Conservation (phyloP, 2,329 filamentous ascomycete species). For the Cucurbitaria berberidis region DNA sequence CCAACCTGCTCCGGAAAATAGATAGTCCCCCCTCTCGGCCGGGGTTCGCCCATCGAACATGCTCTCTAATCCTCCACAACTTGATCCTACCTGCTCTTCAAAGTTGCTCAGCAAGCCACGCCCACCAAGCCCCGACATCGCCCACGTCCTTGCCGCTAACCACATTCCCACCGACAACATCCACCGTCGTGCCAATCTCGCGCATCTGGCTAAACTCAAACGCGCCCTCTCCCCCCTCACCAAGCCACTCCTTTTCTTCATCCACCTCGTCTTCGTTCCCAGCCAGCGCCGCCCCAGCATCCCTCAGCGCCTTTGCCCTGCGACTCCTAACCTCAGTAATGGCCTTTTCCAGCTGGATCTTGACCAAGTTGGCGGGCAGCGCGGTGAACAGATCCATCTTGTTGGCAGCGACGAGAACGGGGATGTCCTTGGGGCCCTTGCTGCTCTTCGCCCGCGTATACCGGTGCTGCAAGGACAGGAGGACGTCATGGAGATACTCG, state of each 20-base stretch:
- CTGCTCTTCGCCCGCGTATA: slow-evolving; percentile 63
- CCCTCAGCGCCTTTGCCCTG: slow-evolving; percentile 77
- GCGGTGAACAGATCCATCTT: slow-evolving; percentile 97
- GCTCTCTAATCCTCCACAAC: too few species aligned
- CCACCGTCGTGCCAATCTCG: slow-evolving; percentile 80
- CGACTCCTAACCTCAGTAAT: slow-evolving; percentile 78
- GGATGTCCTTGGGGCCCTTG: slow-evolving; percentile 66
- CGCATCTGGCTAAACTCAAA: slow-evolving; percentile 84
- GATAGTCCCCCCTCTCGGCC: too few species aligned
- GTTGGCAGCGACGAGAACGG: slow-evolving; percentile 87
- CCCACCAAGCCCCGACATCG: slow-evolving; percentile 85
- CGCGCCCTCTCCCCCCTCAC: slow-evolving; percentile 75
- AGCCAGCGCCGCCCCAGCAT: slow-evolving; percentile 75
- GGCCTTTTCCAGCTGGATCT: slow-evolving; percentile 77
- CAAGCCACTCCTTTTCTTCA: slow-evolving; percentile 78
- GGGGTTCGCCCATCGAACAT: too few species aligned
- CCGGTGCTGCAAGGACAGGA: slow-evolving; percentile 81
- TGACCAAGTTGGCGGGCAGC: slow-evolving; percentile 77
- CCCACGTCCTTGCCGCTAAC: slow-evolving; percentile 62
- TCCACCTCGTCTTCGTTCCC: slow-evolving; percentile 61
- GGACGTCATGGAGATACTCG: slow-evolving; percentile 84
- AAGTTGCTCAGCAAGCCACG: slow-evolving; percentile 82
- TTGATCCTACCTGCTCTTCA: too few species aligned
- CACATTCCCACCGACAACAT: slow-evolving; percentile 78
- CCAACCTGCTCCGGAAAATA: too few species aligned